A percentile compares a stretch with the other conserved stretches of the same genome.
phyloP scores from a whole-genome alignment of 2,329 filamentous ascomycete species.

The Aspergillus cejpii region DNA sequence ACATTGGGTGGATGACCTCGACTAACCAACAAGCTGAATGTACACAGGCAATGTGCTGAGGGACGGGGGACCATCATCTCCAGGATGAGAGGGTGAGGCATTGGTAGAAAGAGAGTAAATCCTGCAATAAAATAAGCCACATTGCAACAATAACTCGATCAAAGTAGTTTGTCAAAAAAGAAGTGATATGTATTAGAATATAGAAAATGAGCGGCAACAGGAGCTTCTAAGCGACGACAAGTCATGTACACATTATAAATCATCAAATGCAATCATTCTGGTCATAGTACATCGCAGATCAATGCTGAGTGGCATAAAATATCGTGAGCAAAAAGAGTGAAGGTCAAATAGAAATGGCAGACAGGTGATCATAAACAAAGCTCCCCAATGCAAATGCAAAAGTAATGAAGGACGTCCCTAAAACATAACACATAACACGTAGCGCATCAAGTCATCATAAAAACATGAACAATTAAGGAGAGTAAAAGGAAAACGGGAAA shows the following conservation, averaged over 20 bases:
- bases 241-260: not conserved
- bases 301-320: not conserved
- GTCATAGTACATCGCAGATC: not conserved
- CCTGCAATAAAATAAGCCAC: too few relatives aligned
- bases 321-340: not conserved
- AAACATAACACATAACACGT: not conserved
- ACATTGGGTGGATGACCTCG: too few relatives aligned
- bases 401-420: not conserved
- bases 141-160: too few relatives aligned
- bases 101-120: conserved; percentile 42
- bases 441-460: not conserved
- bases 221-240: not conserved
- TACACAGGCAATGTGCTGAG: too few relatives aligned
- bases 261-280: not conserved
- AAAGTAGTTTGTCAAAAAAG: not conserved
- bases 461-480: not conserved
- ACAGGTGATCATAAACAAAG: not conserved
- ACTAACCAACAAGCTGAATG: too few relatives aligned
- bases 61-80: conserved; percentile 57
- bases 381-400: not conserved
- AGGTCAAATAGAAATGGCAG: not conserved
- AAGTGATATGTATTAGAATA: conserved; percentile 11
- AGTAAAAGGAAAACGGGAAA: not conserved
- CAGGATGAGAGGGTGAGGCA: conserved; percentile 49
- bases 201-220: not conserved